Conservation (phyloP, 495 filamentous ascomycete genomes). For the Darksidea phi region DNA sequence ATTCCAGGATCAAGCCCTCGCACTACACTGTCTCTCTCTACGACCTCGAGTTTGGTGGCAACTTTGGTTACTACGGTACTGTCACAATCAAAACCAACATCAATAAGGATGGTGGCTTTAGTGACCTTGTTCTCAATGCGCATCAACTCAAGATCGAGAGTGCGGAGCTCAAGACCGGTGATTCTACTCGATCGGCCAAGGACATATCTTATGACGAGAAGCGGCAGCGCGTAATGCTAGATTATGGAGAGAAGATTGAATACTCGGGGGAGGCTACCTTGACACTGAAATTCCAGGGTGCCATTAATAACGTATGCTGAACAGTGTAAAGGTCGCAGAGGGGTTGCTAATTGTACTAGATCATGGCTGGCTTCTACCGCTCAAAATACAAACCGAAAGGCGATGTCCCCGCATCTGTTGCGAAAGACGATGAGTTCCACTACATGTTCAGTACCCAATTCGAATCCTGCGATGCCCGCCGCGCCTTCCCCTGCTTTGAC, state of each 20-base stretch:
- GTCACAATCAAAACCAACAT: slow-evolving; percentile 66
- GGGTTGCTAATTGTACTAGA: slow-evolving; percentile 6
- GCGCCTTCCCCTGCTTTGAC: slow-evolving; percentile 96
- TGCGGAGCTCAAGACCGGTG: slow-evolving; percentile 49
- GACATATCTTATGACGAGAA: slow-evolving; percentile 75
- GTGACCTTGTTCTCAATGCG: slow-evolving; percentile 73
- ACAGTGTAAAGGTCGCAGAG: not conserved
- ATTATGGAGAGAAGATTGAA: slow-evolving; percentile 66
- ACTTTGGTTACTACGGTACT: slow-evolving; percentile 79
- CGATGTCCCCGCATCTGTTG: slow-evolving; percentile 65
- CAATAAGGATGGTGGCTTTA: slow-evolving; percentile 52
- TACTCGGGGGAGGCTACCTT: slow-evolving; percentile 60
- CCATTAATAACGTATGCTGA: slow-evolving; percentile 75
- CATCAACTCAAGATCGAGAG: slow-evolving; percentile 61
- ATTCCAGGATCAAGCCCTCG: slow-evolving; percentile 67
- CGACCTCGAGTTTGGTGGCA: slow-evolving; percentile 68
- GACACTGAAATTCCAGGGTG: slow-evolving; percentile 75
- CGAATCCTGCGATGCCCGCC: slow-evolving; percentile 89
- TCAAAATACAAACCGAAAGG: slow-evolving; percentile 85
- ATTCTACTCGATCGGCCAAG: slow-evolving; percentile 55
- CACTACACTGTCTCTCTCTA: slow-evolving; percentile 83
- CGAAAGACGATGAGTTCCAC: slow-evolving; percentile 74
- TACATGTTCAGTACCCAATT: slow-evolving; percentile 98
- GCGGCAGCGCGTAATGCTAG: slow-evolving; percentile 72
- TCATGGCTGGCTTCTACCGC: slow-evolving; percentile 94